phyloP scores from a whole-genome alignment of 2,329 filamentous ascomycete species.

The Pezicula rhizophila region DNA sequence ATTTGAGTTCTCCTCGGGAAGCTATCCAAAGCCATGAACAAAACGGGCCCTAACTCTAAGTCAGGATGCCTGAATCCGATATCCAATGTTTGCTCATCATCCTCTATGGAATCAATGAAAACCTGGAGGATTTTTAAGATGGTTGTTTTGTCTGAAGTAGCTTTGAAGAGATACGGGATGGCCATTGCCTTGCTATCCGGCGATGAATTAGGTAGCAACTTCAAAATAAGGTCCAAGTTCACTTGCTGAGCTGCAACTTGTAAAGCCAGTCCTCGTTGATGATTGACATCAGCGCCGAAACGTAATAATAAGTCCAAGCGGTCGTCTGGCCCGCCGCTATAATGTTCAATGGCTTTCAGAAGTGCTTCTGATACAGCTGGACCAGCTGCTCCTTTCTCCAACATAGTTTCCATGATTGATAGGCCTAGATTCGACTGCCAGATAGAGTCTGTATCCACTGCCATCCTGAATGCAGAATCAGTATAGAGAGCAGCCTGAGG shows the following conservation, averaged over 20 bases:
- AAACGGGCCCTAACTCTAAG: slow-evolving; percentile 35
- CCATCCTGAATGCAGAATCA: slow-evolving; percentile 36
- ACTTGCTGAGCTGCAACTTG: slow-evolving; percentile 46
- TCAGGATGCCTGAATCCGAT: slow-evolving; percentile 44
- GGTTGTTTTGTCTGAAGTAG: slow-evolving; percentile 36
- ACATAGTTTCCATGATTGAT: slow-evolving; percentile 36
- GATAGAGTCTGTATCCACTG: slow-evolving; percentile 39
- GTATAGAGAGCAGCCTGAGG: slow-evolving; percentile 25
- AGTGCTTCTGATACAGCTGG: slow-evolving; percentile 48
- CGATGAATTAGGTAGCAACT: slow-evolving; percentile 46
- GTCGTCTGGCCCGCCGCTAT: slow-evolving; percentile 35
- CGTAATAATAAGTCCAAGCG: slow-evolving; percentile 44
- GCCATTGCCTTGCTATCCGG: slow-evolving; percentile 45
- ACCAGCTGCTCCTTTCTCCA: slow-evolving; percentile 43
- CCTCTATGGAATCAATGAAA: slow-evolving; percentile 50
- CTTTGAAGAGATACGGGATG: slow-evolving; percentile 50
- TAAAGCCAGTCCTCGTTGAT: slow-evolving; percentile 47
- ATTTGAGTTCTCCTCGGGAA: slow-evolving; percentile 50
- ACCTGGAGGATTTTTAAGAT: slow-evolving; percentile 44
- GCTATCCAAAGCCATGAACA: slow-evolving; percentile 46
- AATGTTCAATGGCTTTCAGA: slow-evolving; percentile 37
- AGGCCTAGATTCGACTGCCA: slow-evolving; percentile 39
- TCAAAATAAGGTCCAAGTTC: slow-evolving; percentile 41
- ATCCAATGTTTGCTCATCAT: slow-evolving; percentile 36
- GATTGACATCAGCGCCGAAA: slow-evolving; percentile 48